Base-by-base conservation (phyloP, 495 filamentous ascomycete genomes). In the Daldinia concentrica region DNA sequence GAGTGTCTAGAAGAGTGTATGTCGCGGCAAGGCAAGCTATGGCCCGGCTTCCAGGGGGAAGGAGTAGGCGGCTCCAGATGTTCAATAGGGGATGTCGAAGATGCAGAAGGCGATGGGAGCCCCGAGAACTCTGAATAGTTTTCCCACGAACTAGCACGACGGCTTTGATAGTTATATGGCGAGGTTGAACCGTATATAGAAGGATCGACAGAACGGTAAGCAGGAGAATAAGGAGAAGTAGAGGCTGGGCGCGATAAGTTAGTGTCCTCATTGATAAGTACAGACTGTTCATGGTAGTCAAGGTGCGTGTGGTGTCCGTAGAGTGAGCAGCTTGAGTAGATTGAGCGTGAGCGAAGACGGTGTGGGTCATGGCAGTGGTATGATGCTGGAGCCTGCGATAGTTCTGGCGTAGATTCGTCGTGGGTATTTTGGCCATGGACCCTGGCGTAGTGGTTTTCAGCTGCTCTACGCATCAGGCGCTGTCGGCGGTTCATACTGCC, bases 401-500 rank as follows among this genome's bases (percentile, higher is more conserved):
- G n/a, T 43, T 26, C 36, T 7, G 24, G 37, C 5, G 22, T 34
- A 27, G 22, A 24, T 17, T 17, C 15, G 32, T 54, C 14, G 48
- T 37, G n/a, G 26, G 34, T n/a, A 26, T 27, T n/a, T 22, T 45
- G 24, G 1, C 37, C 6, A 22, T 17, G 5, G 4, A 17, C 5
- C 6, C 4, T 36, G 7, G 68, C 68, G 43, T 76, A 63, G 39
- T 62, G 52, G 51, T 24, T 58, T 37, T 67, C 50, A 43, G 30
- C 39, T 54, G 68, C 71, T 59, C 69, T 77, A 66, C 64, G 79
- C 45, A 14, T 48, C 36, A 82, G 56, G 51, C 86, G 82, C 71
- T 82, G 80, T 69, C 86, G 80, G 72, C 94, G 88, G 81, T 98
- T 97, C 89, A 93, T 90, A 76, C 92, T 92, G 36, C 95, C 95